These are phyloP conservation scores for Fraxinus ornus DNA, from an alignment of 305 asterid species.

Conservation along the genomic window DNA sequence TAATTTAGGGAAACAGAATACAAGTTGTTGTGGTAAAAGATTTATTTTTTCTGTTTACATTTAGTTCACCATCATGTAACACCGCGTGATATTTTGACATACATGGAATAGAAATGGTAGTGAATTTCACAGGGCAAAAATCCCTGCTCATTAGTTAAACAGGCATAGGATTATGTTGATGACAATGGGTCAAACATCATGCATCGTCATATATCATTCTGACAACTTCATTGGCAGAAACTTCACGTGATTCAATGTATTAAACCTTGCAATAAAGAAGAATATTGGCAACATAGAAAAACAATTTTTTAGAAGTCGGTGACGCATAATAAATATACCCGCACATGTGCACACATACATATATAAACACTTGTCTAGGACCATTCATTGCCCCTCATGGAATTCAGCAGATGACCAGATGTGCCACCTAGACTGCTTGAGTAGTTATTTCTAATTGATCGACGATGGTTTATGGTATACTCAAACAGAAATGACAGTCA, in stretches of 20 bases:
- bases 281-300: not conserved
- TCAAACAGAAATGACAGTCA: not conserved
- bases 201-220: not conserved
- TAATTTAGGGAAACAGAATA: not conserved
- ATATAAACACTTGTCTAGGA: not conserved
- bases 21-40: not conserved
- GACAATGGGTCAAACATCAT: not conserved
- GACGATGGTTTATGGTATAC: not conserved
- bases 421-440: not conserved
- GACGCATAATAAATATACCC: not conserved
- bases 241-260: not conserved
- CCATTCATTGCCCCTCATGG: not conserved
- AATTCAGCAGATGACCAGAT: not conserved
- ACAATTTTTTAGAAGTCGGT: not conserved
- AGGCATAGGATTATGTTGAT: not conserved
- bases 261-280: not conserved
- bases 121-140: not conserved
- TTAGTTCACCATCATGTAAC: not conserved
- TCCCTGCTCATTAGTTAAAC: not conserved
- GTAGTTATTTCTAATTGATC: not conserved
- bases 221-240: not conserved
- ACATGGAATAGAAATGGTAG: not conserved
- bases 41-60: not conserved
- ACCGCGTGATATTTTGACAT: not conserved
- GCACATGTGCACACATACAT: not conserved